Percentiles rank a stretch among this genome's conserved stretches.
These are phyloP conservation scores for Acanthochlamys bracteata DNA, from an alignment of 106 monocot genomes.

Conservation along the genomic window DNA sequence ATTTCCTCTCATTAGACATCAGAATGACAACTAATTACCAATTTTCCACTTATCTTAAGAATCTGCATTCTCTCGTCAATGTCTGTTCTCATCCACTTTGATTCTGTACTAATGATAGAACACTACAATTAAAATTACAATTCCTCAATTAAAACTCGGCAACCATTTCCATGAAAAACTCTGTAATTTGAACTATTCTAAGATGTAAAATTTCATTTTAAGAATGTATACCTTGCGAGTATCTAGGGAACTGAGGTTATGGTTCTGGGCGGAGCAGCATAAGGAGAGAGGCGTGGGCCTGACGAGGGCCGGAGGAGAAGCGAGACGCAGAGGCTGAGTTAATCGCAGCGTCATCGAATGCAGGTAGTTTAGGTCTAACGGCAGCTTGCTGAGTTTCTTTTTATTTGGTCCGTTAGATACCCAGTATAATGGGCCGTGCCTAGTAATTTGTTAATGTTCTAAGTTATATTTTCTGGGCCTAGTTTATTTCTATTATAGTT, in stretches of 20 bases:
- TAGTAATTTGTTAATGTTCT: no score
- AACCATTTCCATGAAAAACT: no score
- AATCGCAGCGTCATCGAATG: no score
- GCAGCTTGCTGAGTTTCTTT: no score
- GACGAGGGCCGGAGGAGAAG: background rate
- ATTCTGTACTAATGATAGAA: background rate
- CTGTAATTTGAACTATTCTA: no score
- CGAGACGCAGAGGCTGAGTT: background rate
- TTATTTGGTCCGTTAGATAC: no score
- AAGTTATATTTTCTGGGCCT: no score
- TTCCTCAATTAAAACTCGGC: no score
- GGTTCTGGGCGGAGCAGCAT: constrained; percentile 13
- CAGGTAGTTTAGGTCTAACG: no score
- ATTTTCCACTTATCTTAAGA: constrained; percentile 1
- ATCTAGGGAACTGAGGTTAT: constrained; percentile 10
- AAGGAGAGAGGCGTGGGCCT: background rate
- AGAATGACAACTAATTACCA: constrained; percentile 4
- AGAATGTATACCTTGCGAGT: constrained; percentile 9
- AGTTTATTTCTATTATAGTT: no score
- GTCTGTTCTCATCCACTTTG: background rate
- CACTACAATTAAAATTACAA: no score
- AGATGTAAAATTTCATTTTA: background rate
- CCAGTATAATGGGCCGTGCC: no score
- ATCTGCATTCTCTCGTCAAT: background rate
- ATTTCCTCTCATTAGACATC: constrained; percentile 6